Base-by-base conservation (phyloP, 2,329 filamentous ascomycete genomes). In the Penicillium nordicum region DNA sequence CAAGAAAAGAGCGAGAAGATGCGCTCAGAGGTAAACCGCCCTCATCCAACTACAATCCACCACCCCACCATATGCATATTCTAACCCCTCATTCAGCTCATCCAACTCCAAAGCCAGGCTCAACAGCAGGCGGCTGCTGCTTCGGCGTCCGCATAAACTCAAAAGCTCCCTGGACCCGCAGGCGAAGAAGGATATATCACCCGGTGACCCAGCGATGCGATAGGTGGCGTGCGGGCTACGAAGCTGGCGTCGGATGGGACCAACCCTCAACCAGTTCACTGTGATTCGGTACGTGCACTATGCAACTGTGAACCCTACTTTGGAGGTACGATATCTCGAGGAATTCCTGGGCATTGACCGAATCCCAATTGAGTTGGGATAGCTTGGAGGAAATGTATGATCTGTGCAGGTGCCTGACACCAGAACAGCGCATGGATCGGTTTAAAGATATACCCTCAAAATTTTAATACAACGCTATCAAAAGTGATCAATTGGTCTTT, bases 1-100 rank as follows among this genome's bases (percentile, higher is more conserved):
- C 82, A 89, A 65, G 81, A 83, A 27, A 84, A 84, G 72, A 84
- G 83, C 58, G 86, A 90, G 67, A 80, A 79, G 59, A 83, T 85
- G 70, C 86, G 86, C 69, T 78, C 81, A 62, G 84, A 89, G 77
- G 84, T 88, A 72, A 67, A 78, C 63, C n/a, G 11, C 44, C 45
- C 23, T 44, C 23, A 25, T 45, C 40, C 29, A 51, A 45, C 38
- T 32, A 4, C 27, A 50, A 34, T 9, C 8, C 25, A 25, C 23
- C 30, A 32, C 23, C 23, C 14, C 25, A 18, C 40, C n/a, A 51
- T 23, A 4, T 41, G 18, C 34, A 29, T 18, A 40, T 52, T 50
- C 63, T 71, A 40, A 72, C 46, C 25, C 21, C 18, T 21, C 50
- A 36, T 30, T 11, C 53, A 77, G 74, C 68, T 76, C 45, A 65